phyloP scores from a whole-genome alignment of 345 rosid genomes.

The Anacardium occidentale region DNA sequence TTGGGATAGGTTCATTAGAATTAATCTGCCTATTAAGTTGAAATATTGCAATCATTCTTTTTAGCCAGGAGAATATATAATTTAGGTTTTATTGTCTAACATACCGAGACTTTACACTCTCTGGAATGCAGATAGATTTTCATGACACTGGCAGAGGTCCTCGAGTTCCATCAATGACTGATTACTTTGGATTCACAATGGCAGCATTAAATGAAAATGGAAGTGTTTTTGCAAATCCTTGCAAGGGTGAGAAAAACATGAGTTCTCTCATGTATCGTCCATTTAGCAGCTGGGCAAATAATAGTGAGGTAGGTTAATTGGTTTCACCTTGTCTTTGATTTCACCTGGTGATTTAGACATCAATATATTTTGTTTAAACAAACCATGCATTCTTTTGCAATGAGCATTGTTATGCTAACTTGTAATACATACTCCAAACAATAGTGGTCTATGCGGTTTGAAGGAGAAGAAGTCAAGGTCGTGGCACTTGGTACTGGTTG shows the following conservation, averaged over 20 bases:
- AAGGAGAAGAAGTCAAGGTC: conserved; percentile 92
- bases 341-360: conserved; percentile 7
- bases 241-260: conserved; percentile 90
- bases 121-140: conserved; percentile 71
- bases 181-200: conserved; percentile 93
- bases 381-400: background rate
- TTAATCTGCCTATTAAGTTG: background rate
- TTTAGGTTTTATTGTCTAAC: background rate
- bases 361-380: background rate
- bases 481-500: conserved; percentile 83
- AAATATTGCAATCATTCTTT: conserved; percentile 4
- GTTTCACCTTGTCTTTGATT: background rate
- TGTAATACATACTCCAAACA: conserved; percentile 27
- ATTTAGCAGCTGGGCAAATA: conserved; percentile 82
- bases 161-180: conserved; percentile 93
- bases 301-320: conserved; percentile 68
- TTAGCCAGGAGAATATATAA: background rate
- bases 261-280: conserved; percentile 95
- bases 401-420: conserved; percentile 23
- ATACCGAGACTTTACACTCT: conserved; percentile 21
- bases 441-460: conserved; percentile 98
- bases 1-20: background rate
- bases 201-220: conserved; percentile 88
- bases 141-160: conserved; percentile 95
- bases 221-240: conserved; percentile 87